Base-by-base conservation (phyloP, 163 green algal genomes). In the Chloroidium sp. region DNA sequence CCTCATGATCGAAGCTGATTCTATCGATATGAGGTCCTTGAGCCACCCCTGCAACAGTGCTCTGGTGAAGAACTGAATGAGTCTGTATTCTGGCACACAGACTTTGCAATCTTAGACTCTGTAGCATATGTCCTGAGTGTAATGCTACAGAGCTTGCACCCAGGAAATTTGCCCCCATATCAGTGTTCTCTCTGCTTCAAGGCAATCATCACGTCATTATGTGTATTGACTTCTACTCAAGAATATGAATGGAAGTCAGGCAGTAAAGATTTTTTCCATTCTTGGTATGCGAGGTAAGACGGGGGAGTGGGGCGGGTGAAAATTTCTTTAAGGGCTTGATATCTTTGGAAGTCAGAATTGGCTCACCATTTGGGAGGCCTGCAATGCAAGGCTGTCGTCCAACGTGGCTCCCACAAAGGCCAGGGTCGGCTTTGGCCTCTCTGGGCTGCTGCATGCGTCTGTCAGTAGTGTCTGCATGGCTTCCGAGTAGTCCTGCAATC, bases 361-460 rank as follows among this genome's bases (percentile, higher is more conserved):
- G 79, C 77, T 85, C 82, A 77, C 81, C 76, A 83, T 83, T 2
- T 84, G 14, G 10, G 87, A 62, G 0, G 89, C 92, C 6, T 79
- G 58, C 0, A 81, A 68, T 4, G 91, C 76, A 3, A 92, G 80
- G 1, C 85, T 81, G 6, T 87, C 80, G 1, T 75, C 84, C 4
- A 94, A 61, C 0, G 92, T 96, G 2, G 93, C 93, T 57, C 93
- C 93, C 57, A 92, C 88, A 4, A 95, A 84, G 59, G 93, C 87
- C 0, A 97, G 81, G 82, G 61, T 60, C 2, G 82, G 82, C 61
- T 82, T 82, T 13, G 3, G 8, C 69, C 14, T 3, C 6, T 57
- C 10, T 3, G 69, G 69, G 10, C 59, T 10, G 6, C 6, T 60
- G 69, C 58, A 69, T 8, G 75, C 75, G 69, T 60, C 61, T 3